phyloP scores from a whole-genome alignment of 148 eudicot species.

The Oxyria digyna region DNA sequence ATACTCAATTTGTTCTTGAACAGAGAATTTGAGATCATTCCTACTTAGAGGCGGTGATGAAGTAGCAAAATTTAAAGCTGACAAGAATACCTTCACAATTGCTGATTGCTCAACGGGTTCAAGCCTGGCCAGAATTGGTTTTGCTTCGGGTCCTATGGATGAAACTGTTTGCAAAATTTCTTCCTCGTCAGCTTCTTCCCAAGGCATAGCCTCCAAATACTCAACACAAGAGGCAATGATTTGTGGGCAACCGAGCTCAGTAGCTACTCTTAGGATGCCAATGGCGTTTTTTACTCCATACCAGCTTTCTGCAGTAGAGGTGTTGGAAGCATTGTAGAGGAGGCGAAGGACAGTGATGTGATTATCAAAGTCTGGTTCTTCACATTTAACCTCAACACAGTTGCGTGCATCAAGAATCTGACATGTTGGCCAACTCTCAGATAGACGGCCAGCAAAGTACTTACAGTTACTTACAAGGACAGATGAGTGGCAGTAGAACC shows the following conservation, averaged over 20 bases:
- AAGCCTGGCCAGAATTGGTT: constrained; percentile 58
- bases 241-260: constrained; percentile 57
- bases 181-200: constrained; percentile 93
- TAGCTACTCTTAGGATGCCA: constrained; percentile 61
- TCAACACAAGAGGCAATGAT: constrained; percentile 53
- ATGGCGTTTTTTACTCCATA: constrained; percentile 66
- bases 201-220: constrained; percentile 81
- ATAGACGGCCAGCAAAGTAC: constrained; percentile 85
- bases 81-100: constrained; percentile 39
- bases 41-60: constrained; percentile 49
- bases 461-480: constrained; percentile 58
- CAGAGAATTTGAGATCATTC: constrained; percentile 48
- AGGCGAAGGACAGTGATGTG: constrained; percentile 60
- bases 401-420: constrained; percentile 88
- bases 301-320: constrained; percentile 30
- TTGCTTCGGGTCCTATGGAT: constrained; percentile 44
- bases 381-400: constrained; percentile 78
- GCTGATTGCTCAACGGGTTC: constrained; percentile 52
- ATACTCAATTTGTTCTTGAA: constrained; percentile 88
- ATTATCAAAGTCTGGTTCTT: constrained; percentile 61
- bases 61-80: constrained; percentile 58
- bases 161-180: constrained; percentile 61
- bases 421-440: constrained; percentile 91
- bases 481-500: constrained; percentile 83
- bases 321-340: constrained; percentile 32